phyloP scores from a whole-genome alignment of 2,329 filamentous ascomycete species.

The Aulographum hederae region DNA sequence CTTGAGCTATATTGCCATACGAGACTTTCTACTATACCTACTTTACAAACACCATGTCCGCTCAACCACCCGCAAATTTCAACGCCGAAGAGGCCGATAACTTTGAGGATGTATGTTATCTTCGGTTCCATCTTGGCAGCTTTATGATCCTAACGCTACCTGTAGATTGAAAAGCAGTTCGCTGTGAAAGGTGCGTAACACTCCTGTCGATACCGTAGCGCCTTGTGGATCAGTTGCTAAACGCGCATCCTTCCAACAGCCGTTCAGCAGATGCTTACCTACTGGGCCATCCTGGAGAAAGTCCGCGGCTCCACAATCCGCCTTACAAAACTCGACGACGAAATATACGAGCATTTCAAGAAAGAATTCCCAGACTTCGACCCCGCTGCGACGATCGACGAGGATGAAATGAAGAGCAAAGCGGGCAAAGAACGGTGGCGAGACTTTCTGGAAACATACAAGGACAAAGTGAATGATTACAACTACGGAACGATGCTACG shows the following conservation, averaged over 20 bases:
- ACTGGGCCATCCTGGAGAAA: constrained; percentile 90
- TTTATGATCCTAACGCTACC: constrained; percentile 1
- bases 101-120: constrained; percentile 42
- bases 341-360: constrained; percentile 80
- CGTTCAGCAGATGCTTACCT: constrained; percentile 90
- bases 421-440: constrained; percentile 86
- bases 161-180: constrained; percentile 97
- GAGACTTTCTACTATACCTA: too few relatives aligned
- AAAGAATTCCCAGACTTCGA: constrained; percentile 87
- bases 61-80: too few relatives aligned
- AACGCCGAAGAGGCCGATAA: constrained; percentile 48
- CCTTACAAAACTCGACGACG: constrained; percentile 86
- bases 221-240: too few relatives aligned
- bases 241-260: too few relatives aligned
- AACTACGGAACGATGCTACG: constrained; percentile 95
- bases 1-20: too few relatives aligned
- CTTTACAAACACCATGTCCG: too few relatives aligned
- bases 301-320: constrained; percentile 75
- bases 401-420: constrained; percentile 97
- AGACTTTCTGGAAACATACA: constrained; percentile 82
- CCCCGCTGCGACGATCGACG: constrained; percentile 59
- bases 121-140: neutral
- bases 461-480: constrained; percentile 90
- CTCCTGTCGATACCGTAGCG: neutral
- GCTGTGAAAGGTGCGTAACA: constrained; percentile 62